phyloP scores from a whole-genome alignment of 1,284 basidiomycete species.

The Laetiporus sulphureus region DNA sequence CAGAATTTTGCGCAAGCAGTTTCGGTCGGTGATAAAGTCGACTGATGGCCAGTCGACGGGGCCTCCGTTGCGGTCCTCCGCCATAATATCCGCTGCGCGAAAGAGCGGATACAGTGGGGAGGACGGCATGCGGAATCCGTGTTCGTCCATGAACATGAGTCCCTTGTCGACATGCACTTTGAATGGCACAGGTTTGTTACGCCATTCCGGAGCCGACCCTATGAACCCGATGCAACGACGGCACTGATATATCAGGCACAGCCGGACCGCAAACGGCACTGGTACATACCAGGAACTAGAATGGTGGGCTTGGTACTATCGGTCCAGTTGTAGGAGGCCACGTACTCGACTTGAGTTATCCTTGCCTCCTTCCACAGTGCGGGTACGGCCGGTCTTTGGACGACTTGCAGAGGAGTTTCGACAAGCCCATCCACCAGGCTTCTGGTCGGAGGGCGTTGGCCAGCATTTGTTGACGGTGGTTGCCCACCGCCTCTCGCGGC shows the following conservation, averaged over 20 bases:
- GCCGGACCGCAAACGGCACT: too few species aligned
- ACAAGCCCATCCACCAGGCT: too few species aligned
- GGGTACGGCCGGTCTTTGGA: too few species aligned
- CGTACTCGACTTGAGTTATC: conserved; percentile 29
- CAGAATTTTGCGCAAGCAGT: conserved; percentile 46
- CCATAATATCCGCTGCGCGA: conserved; percentile 38
- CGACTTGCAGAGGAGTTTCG: too few species aligned
- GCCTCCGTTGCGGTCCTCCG: conserved; percentile 19
- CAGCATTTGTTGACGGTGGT: too few species aligned
- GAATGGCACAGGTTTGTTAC: conserved; percentile 35
- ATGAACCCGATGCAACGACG: neutral
- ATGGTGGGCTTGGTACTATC: conserved; percentile 38
- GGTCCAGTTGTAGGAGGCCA: conserved; percentile 53
- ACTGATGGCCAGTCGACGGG: conserved; percentile 39
- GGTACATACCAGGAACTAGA: conserved; percentile 47
- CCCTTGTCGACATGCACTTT: conserved; percentile 42
- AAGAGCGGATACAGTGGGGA: conserved; percentile 42
- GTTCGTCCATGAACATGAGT: conserved; percentile 40
- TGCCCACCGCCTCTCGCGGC: too few species aligned
- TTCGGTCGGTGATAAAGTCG: conserved; percentile 53
- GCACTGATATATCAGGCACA: too few species aligned
- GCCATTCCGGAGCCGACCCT: conserved; percentile 51
- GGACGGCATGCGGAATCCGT: conserved; percentile 35
- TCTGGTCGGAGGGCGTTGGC: too few species aligned
- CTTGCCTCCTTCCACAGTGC: too few species aligned